Conservation (phyloP, 805 yeast genomes). For the Citeromyces matritensis region DNA sequence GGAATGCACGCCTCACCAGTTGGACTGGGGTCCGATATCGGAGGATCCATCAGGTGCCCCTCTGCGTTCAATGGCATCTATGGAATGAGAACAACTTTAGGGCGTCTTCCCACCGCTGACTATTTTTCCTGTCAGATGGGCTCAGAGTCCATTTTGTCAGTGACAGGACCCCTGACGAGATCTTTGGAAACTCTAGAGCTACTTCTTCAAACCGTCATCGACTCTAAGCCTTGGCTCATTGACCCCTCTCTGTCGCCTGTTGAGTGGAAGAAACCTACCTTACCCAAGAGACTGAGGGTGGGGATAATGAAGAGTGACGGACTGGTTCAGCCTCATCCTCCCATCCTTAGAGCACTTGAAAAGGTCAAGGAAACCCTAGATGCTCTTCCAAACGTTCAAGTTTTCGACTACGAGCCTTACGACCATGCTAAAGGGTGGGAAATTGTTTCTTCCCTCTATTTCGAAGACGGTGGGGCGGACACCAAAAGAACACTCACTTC, state of each 20-base stretch:
- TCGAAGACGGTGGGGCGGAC: too few species aligned
- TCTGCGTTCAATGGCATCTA: constrained; percentile 15
- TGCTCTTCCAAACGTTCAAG: too few species aligned
- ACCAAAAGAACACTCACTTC: too few species aligned
- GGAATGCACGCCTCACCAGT: constrained; percentile 15
- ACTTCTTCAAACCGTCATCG: constrained; percentile 20
- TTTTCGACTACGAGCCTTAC: too few species aligned
- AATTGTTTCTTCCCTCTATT: too few species aligned
- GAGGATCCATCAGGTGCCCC: constrained; percentile 21
- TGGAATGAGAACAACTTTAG: constrained; percentile 17
- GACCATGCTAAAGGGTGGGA: too few species aligned
- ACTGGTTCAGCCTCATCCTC: constrained; percentile 31
- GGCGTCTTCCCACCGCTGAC: constrained; percentile 17
- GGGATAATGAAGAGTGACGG: constrained; percentile 28
- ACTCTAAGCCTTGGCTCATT: constrained; percentile 24
- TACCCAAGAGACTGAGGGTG: constrained; percentile 20
- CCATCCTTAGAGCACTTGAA: constrained; percentile 28
- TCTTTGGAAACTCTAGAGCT: constrained; percentile 16
- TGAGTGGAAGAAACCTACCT: constrained; percentile 24
- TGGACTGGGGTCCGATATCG: constrained; percentile 24
- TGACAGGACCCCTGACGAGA: constrained; percentile 18
- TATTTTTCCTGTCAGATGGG: constrained; percentile 16
- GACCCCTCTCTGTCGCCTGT: constrained; percentile 38
- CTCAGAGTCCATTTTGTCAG: constrained; percentile 16
- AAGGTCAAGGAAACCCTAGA: constrained; percentile 10